Evolutionary conservation across 768 basidiomycete genomes (phyloP), one percentile per base, ranked within the genome.

Genomic region (Russula dissimulans): DNA sequence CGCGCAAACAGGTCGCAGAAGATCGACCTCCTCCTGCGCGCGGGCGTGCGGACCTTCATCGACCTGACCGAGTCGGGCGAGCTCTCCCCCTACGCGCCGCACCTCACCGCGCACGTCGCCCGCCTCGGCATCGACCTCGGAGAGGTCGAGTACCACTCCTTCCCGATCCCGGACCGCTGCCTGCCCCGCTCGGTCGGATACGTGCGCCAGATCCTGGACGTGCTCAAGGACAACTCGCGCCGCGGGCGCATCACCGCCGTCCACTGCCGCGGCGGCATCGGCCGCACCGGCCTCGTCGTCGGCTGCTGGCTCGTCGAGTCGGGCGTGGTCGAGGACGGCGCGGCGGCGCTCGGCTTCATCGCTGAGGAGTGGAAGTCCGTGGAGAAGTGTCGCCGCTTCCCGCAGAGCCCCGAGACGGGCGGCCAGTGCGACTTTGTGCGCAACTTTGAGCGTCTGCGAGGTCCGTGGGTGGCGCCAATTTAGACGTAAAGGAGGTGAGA

Each of bases 31-130:
- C 77, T 91, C 53, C 81, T 91, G 29, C 73, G 73, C 10, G 81
- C 86, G 1, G 88, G 88, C 49, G 84, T 89, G 8, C 84, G 86
- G 61, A 89, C 88, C 5, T 90, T 90, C 71, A 84, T 90, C 70
- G 89, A 91, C 74, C 81, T 91, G 67, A 91, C 88, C n/a, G 88
- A 91, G 67, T 75, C 75, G n/a, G 84, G 85, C 45, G 88, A 91
- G 71, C 81, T 91, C 48, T 75, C 78, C 22, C 82, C 87, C 0
- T 91, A 90, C 70, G 74, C 75, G 17, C 75, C 78, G 34, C 76
- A 77, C 68, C 81, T 91, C 63, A 71, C 74, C 50, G 67, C 71
- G 44, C 81, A 85, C 55, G 83, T 84, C 5, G 67, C 69, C 9
- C 72, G 79, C 9, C 78, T 87, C 26, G 78, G 77, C 55, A 83